Conservation (phyloP, 192 early-diverging fungal genomes). For the Entomortierella chlamydospora region DNA sequence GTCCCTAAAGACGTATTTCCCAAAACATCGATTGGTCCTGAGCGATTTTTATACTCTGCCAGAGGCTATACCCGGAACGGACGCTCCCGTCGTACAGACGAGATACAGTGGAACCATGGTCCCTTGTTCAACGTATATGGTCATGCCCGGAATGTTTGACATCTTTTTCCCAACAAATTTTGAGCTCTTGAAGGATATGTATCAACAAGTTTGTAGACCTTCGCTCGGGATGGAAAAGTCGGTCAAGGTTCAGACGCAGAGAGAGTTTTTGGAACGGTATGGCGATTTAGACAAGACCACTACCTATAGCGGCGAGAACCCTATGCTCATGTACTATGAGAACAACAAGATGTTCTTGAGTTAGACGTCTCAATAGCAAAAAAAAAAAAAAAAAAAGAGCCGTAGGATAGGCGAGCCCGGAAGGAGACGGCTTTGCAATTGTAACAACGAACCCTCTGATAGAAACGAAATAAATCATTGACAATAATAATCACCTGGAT, state of each 20-base stretch:
- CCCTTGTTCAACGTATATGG: conserved; percentile 94
- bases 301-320: conserved; percentile 92
- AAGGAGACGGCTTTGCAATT: no score
- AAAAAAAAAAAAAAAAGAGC: neutral
- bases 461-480: no score
- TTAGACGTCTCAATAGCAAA: conserved; percentile 1
- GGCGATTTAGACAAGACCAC: conserved; percentile 79
- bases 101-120: conserved; percentile 91
- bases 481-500: no score
- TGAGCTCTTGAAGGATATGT: conserved; percentile 84
- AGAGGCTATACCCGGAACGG: conserved; percentile 82
- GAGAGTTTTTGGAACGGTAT: conserved; percentile 82
- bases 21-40: conserved; percentile 85
- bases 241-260: conserved; percentile 76
- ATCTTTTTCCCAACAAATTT: conserved; percentile 99
- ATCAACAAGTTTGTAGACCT: conserved; percentile 71
- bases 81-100: conserved; percentile 96
- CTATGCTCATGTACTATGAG: conserved; percentile 95
- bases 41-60: conserved; percentile 92
- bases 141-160: conserved; percentile 98
- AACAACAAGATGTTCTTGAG: conserved; percentile 81
- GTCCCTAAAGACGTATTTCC: conserved; percentile 83
- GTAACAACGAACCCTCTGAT: no score
- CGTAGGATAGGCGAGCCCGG: neutral
- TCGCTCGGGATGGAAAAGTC: conserved; percentile 55